Evolutionary conservation across 2,329 filamentous ascomycete species (phyloP).

Genomic region (Aspergillus sp.): DNA sequence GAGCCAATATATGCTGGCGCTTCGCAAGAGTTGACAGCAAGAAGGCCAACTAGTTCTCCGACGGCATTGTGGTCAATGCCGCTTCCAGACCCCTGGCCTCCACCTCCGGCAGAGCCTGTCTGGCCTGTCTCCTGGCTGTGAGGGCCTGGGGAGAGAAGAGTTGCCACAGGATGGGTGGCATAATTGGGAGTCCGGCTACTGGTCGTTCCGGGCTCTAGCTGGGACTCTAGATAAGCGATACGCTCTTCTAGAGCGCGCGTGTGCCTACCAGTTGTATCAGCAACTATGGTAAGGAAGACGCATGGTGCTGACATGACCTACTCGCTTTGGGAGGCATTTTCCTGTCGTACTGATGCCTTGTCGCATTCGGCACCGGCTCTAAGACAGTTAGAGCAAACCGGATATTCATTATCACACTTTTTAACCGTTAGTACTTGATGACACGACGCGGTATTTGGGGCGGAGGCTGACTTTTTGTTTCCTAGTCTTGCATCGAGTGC

Average conservation of each 20-base stretch:
- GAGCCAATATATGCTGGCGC: slow-evolving; percentile 52
- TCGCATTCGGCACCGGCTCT: slow-evolving; percentile 45
- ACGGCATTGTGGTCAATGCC: slow-evolving; percentile 36
- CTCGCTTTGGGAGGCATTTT: slow-evolving; percentile 38
- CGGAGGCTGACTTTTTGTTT: slow-evolving; percentile 43
- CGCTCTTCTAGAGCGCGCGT: slow-evolving; percentile 45
- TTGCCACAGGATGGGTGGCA: slow-evolving; percentile 18
- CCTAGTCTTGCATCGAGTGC: slow-evolving; percentile 47
- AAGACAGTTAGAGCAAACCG: slow-evolving; percentile 46
- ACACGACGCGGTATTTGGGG: not conserved
- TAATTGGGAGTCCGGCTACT: slow-evolving; percentile 16
- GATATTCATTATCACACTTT: slow-evolving; percentile 48
- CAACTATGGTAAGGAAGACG: not conserved
- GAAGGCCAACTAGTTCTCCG: slow-evolving; percentile 51
- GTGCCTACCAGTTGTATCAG: slow-evolving; percentile 32
- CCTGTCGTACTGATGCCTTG: slow-evolving; percentile 43
- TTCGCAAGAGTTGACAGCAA: slow-evolving; percentile 47
- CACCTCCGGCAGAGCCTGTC: slow-evolving; percentile 7
- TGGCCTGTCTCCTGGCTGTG: slow-evolving; percentile 21
- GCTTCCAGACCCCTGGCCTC: slow-evolving; percentile 4
- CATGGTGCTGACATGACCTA: slow-evolving; percentile 13
- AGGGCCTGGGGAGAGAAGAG: slow-evolving; percentile 22
- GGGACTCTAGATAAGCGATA: slow-evolving; percentile 43
- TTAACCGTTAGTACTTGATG: not conserved
- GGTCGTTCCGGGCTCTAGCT: slow-evolving; percentile 22